Percentiles rank a stretch among this genome's conserved stretches.
Conservation (phyloP, 2,329 filamentous ascomycete genomes). For the Fusarium sp. region DNA sequence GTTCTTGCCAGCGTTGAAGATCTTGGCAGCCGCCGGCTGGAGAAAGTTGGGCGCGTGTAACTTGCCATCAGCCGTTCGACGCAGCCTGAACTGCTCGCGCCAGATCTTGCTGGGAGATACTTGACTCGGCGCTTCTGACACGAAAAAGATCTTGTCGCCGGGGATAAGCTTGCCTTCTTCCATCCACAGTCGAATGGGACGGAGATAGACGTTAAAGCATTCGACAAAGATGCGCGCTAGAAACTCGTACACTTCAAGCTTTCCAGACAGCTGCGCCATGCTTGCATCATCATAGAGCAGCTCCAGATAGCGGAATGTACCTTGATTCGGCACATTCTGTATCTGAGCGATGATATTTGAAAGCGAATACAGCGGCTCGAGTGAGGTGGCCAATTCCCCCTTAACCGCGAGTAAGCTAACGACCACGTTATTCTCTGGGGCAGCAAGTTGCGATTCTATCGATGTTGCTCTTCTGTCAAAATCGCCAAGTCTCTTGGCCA, state of each 20-base stretch:
- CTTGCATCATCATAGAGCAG: constrained; percentile 77
- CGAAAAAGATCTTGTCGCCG: constrained; percentile 79
- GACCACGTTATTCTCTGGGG: constrained; percentile 62
- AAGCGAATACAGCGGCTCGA: constrained; percentile 68
- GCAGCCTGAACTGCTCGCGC: constrained; percentile 78
- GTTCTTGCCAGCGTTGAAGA: constrained; percentile 90
- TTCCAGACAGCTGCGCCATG: constrained; percentile 75
- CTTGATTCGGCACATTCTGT: constrained; percentile 58
- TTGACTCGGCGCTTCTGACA: constrained; percentile 67
- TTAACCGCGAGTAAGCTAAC: constrained; percentile 75
- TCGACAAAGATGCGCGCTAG: constrained; percentile 79
- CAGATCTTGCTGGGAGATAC: constrained; percentile 75
- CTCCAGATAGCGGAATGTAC: constrained; percentile 81
- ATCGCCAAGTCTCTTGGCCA: constrained; percentile 64
- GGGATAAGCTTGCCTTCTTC: constrained; percentile 75
- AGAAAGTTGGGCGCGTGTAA: constrained; percentile 81
- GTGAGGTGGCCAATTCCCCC: constrained; percentile 63
- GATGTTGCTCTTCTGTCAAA: constrained; percentile 70
- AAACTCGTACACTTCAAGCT: constrained; percentile 68
- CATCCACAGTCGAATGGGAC: constrained; percentile 86
- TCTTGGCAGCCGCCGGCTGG: constrained; percentile 72
- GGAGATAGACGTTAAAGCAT: constrained; percentile 84
- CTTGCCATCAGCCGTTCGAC: constrained; percentile 66
- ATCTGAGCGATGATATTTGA: constrained; percentile 70
- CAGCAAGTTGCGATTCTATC: constrained; percentile 70